Conservation (phyloP, 2,329 filamentous ascomycete genomes). For the Ophiostoma himal-ulmi region DNA sequence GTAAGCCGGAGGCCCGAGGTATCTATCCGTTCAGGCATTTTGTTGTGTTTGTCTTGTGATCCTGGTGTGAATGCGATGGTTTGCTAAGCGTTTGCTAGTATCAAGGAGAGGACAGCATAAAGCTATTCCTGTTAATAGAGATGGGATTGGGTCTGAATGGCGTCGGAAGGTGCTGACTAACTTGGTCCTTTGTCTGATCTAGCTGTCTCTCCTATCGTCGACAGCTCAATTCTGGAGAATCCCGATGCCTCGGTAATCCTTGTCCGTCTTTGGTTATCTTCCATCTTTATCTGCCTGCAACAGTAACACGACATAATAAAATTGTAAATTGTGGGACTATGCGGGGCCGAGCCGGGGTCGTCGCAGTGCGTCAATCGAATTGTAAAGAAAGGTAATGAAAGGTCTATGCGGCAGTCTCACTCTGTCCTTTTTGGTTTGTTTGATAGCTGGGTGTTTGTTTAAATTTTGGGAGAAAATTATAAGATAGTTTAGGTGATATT, state of each 20-base stretch:
- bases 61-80: not conserved
- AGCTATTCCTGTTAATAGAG: not conserved
- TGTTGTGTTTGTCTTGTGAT: not conserved
- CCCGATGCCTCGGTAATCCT: not conserved
- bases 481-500: too few species aligned
- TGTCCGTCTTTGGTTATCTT: not conserved
- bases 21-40: slow-evolving; percentile 32
- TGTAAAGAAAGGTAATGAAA: not conserved
- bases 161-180: slow-evolving; percentile 8
- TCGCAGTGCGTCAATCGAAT: not conserved
- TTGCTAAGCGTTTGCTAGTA: not conserved
- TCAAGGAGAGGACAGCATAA: not conserved
- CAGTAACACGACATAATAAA: not conserved
- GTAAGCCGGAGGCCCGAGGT: slow-evolving; percentile 43
- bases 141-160: not conserved
- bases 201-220: not conserved
- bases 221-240: not conserved
- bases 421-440: too few species aligned
- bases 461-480: too few species aligned
- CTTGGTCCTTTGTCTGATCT: not conserved
- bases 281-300: slow-evolving; percentile 3
- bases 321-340: not conserved
- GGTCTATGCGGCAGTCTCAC: not conserved
- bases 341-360: slow-evolving; percentile 1
- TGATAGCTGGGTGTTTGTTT: too few species aligned